Evolutionary conservation across 2,329 filamentous ascomycete genomes (phyloP).

Genomic region (Clonostachys rosea): DNA sequence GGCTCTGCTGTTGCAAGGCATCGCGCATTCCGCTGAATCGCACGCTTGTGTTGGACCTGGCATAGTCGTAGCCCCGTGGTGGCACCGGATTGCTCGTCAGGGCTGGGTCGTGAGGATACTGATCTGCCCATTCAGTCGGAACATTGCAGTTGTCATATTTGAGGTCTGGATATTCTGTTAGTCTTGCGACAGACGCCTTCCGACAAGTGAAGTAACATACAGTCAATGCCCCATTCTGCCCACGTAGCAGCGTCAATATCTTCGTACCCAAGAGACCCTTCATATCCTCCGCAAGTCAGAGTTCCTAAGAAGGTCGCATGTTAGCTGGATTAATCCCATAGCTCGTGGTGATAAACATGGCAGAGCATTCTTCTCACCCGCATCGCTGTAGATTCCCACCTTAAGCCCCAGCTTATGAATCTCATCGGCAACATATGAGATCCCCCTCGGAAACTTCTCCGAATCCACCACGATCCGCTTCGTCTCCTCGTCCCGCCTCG

Average conservation of each 20-base stretch:
- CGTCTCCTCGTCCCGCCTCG: slow-evolving; percentile 28
- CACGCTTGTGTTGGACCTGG: slow-evolving; percentile 20
- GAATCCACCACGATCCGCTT: slow-evolving; percentile 39
- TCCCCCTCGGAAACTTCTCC: slow-evolving; percentile 52
- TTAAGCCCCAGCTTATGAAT: slow-evolving; percentile 55
- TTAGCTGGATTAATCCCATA: not conserved
- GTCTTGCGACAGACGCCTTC: not conserved
- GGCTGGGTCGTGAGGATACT: slow-evolving; percentile 18
- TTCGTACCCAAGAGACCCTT: slow-evolving; percentile 52
- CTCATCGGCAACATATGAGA: slow-evolving; percentile 44
- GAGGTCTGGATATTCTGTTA: slow-evolving; percentile 7
- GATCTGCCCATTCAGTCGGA: slow-evolving; percentile 26
- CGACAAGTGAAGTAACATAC: slow-evolving; percentile 15
- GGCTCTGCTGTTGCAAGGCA: slow-evolving; percentile 35
- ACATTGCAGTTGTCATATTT: slow-evolving; percentile 44
- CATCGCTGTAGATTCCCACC: slow-evolving; percentile 58
- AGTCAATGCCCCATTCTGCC: slow-evolving; percentile 55
- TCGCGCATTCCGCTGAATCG: slow-evolving; percentile 48
- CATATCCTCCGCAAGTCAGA: slow-evolving; percentile 12
- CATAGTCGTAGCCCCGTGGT: slow-evolving; percentile 12
- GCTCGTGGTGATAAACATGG: slow-evolving; percentile 1
- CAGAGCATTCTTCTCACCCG: slow-evolving; percentile 22
- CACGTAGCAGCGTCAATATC: slow-evolving; percentile 52
- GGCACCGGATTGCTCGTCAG: slow-evolving; percentile 15
- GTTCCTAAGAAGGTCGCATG: slow-evolving; percentile 6